Base-by-base conservation (phyloP, 2,329 filamentous ascomycete species). In the Fusarium dimerum region DNA sequence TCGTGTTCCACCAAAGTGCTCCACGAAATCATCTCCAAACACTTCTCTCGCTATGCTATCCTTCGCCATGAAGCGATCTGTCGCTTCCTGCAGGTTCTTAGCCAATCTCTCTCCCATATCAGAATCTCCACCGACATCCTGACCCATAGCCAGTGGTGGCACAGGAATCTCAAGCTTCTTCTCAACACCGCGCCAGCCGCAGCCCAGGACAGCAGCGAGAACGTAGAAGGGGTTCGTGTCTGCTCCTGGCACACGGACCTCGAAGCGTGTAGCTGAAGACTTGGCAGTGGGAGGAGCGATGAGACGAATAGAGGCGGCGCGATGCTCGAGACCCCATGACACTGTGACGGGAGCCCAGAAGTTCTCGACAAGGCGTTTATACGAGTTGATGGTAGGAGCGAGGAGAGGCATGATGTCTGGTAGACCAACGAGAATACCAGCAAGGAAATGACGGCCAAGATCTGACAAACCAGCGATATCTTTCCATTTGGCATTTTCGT, bases 321-420 rank as follows among this genome's bases (percentile, higher is more conserved):
- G 90, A 71, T 99, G 93, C 73, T 97, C 94, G 6, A 97, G 76
- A 1, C 94, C 94, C 94, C 94, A 99, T 0, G 91, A 96, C 0
- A 97, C 94, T 0, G 93, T 97, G 6, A 99, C 94, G 0, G 94
- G 94, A 0, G 94, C 94, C 94, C 94, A 99, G 75, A 97, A 97
- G 75, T 97, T 97, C 77, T 99, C 94, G 3, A 99, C 94, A 1
- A 99, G 82, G 4, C 94, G 87, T 76, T 99, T 99, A 80, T 99
- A 99, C 56, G 90, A 96, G 80, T 99, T 99, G 67, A 99, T 84
- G 1, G 91, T 99, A 0, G 94, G 94, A 1, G 93, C 94, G 12
- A 99, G 79, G 52, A 97, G 79, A 1, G 94, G 94, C 94, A 99
- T 99, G 61, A 97, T 85, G 67, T 97, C 91, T 2, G 94, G 91